Base-by-base conservation (phyloP, 495 filamentous ascomycete species). In the Parathielavia hyrcaniae region DNA sequence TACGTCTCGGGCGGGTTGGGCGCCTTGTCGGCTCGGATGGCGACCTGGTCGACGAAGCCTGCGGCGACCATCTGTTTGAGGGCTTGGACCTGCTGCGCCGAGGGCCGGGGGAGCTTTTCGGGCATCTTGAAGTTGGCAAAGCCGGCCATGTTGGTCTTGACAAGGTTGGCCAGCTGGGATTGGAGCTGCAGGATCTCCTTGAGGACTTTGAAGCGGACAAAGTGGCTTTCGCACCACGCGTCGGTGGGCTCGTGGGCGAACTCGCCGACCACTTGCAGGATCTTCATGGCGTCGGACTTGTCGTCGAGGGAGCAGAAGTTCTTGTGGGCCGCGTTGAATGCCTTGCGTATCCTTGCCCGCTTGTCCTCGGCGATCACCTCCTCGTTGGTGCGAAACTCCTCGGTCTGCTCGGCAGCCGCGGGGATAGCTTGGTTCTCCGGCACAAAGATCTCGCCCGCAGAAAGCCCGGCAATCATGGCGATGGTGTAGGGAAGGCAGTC, bases 1-100 rank as follows among this genome's bases (percentile, higher is more conserved):
- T 76, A 68, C 57, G 82, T 77, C 54, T 87, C 85, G 3, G 88
- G 88, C 1, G 90, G 87, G 17, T 77, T 77, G 5, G 90, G 88
- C 0, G 87, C 77, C 11, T 92, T 77, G 68, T 97, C 91, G 4
- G 90, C 90, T 58, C 93, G 89, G 66, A 97, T 92, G 51, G 95
- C 95, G 50, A 99, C 80, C 57, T 97, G 87, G 74, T 97, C 95
- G 61, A 99, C 85, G 75, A 96, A 99, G 4, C 91, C 95, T 0
- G 91, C 87, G 0, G 91, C 88, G 49, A 89, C 81, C 66, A 97
- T 91, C 67, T 96, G 90, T 65, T 91, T 91, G 10, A 99, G 78
- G 0, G 89, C 84, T 60, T 88, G 86, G 34, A 92, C 69, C 61
- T 95, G 87, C 46, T 86, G 84, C 0, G 81, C 62, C 0, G 82